Evolutionary conservation across 352 stramenopile genomes (phyloP), one percentile per base, ranked within the genome.

Genomic region (Globisporangium radiosum): DNA sequence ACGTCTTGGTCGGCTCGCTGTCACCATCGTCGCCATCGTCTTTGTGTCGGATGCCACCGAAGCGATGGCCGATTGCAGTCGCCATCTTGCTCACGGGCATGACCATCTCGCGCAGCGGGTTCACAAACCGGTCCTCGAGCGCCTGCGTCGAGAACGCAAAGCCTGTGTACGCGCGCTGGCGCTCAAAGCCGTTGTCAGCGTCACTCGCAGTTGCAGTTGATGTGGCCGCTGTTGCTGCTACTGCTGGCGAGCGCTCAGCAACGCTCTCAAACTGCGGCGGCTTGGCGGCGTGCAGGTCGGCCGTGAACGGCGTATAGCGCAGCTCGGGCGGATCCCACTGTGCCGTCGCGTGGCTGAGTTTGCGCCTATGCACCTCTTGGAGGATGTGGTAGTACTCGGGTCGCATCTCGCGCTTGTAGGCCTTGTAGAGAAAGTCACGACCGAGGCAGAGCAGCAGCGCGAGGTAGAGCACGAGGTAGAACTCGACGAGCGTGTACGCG

Each of bases 371-470:
- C 57, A 87, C 75, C 54, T 95, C 85, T 59, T 92, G 85, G 17
- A 95, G 65, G 36, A 95, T 79, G 61, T 95, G 85, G 66, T 95
- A 95, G 68, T 95, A 95, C 56, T 95, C 85, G 1, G 85, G 85
- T 10, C 71, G 60, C 64, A 91, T 77, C 60, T 95, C 83, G 4
- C 84, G 84, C 70, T 95, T 95, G 61, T 83, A 93, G 5, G 79
- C 81, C 54, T 93, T 95, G 71, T 77, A 91, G 0, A 95, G 64
- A 52, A 95, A 90, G 54, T 93, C 85, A 0, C 85, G 78, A 0
- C 78, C 75, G 13, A 95, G 74, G 40, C 80, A 90, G 2, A 95
- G 70, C 37, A 95, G 54, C 14, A 92, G 49, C 36, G 68, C 72
- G 14, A 95, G 52, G 64, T 90, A 90, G 47, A 89, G 59, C n/a